Base-by-base conservation (phyloP, 306 rosid species). In the Cucumis sativus region DNA sequence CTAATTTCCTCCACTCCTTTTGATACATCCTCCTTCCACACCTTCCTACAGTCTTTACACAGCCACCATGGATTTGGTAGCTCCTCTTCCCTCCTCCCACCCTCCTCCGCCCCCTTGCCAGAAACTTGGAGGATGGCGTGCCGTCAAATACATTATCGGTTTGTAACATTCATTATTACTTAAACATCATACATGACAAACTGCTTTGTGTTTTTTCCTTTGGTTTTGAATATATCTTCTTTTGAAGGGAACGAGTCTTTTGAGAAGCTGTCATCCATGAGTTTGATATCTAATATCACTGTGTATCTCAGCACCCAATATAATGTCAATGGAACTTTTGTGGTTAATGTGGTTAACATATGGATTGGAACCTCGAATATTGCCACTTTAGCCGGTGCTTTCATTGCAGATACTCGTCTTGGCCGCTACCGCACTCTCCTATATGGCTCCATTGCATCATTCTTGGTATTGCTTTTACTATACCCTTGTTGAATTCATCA, bases 201-300 rank as follows among this genome's bases (percentile, higher is more conserved):
- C 57, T 52, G 8, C 6, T 52, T 9, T 52, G 68, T 62, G 16
- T 15, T 7, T 62, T 62, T 4, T 33, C 68, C 43, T 30, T 43
- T 59, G 11, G 25, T 61, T 45, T 12, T 54, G 3, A 6, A 37
- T 59, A 7, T 15, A 0, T 79, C 12, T 59, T 79, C 47, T 43
- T 58, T 71, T 74, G 52, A 57, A 91, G 97, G 88, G 8, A 93
- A 90, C 3, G 96, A 93, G 77, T 85, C 96, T 14, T 91, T 93
- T 56, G 98, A 93, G 90, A 93, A 93, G 84, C 67, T 93, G 88
- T 91, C 97, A 37, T 88, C 97, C 2, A 93, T 93, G 97, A 91
- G 97, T 81, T 84, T 93, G 87, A 80, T 88, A 55, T 71, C 91
- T 2, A 93, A 93, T 73, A 78, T 90, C 17, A 81, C 90, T 54